Base-by-base conservation (phyloP, 371 early-diverging fungal species). In the Lichtheimia ramosa region DNA sequence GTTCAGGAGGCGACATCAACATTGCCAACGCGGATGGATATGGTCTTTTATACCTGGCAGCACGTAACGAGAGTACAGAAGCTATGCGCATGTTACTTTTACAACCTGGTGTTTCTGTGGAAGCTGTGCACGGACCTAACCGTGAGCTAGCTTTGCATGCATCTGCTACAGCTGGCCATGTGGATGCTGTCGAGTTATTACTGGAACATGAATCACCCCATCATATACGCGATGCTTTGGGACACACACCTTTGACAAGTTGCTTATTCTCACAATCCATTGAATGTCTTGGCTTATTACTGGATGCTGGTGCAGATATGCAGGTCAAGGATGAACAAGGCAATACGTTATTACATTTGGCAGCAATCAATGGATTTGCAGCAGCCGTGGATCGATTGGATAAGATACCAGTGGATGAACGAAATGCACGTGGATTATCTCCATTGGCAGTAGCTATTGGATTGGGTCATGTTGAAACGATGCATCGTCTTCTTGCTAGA, bases 221-320 rank as follows among this genome's bases (percentile, higher is more conserved):
- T 6, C 74, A 89, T 66, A 68, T 68, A 1, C 74, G 82, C 59
- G 91, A 92, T 62, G 74, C 81, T 0, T 73, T 77, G 41, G 91
- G 91, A 14, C 89, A 91, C 64, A 84, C 87, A 2, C 81, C 89
- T 0, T 70, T 91, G 2, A 64, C 64, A 12, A 75, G 75, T 40
- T 58, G 68, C 5, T 52, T 73, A 16, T 74, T 79, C 49, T 58
- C 74, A 2, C 60, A 58, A 1, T 79, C 74, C 5, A 42, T 69
- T 0, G 54, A 46, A 1, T 69, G 70, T n/a, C 54, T 71, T 20
- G 61, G 73, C 50, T 54, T 76, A 18, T 51, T 84, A 12, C 54
- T 73, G 2, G 54, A 75, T 14, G 64, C 64, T 18, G 74, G 80
- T 3, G 68, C 75, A 6, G 63, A 74, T 3, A 56, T 78, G 8